Conservation (phyloP, 2,329 filamentous ascomycete species). For the Fusarium metavorans region DNA sequence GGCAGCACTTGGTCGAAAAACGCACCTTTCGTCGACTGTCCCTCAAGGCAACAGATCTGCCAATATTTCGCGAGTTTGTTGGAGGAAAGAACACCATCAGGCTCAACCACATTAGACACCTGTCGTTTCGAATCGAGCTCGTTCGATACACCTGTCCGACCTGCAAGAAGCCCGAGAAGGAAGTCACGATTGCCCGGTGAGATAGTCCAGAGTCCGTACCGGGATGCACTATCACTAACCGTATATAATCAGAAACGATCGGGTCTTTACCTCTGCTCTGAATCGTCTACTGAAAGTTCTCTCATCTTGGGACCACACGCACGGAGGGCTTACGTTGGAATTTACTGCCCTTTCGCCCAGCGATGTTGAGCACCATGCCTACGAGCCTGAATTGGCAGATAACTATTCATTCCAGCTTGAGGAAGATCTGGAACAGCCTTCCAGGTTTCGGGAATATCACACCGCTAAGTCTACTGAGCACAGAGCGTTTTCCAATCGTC, state of each 20-base stretch:
- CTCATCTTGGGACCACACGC: not conserved
- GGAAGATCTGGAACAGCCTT: not conserved
- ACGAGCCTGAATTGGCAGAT: not conserved
- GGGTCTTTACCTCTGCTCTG: not conserved
- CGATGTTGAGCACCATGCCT: constrained; percentile 4
- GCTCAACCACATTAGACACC: constrained; percentile 3
- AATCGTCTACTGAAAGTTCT: not conserved
- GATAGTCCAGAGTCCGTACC: not conserved
- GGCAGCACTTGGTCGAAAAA: constrained; percentile 12
- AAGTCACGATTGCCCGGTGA: not conserved
- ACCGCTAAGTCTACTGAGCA: not conserved
- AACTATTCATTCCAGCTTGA: constrained; percentile 10
- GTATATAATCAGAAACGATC: constrained; percentile 8
- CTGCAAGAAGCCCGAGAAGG: not conserved
- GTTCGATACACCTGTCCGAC: not conserved
- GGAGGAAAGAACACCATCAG: not conserved
- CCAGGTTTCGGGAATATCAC: not conserved
- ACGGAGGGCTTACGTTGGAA: constrained; percentile 6
- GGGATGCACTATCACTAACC: not conserved
- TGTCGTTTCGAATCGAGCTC: constrained; percentile 13
- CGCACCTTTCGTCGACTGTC: constrained; percentile 15
- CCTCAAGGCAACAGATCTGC: not conserved
- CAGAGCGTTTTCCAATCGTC: not conserved
- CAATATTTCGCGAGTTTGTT: not conserved
- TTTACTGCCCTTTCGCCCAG: constrained; percentile 20